Evolutionary conservation across 2,329 filamentous ascomycete genomes (phyloP), one percentile per base, ranked within the genome.

Genomic region (Fusarium begoniae): DNA sequence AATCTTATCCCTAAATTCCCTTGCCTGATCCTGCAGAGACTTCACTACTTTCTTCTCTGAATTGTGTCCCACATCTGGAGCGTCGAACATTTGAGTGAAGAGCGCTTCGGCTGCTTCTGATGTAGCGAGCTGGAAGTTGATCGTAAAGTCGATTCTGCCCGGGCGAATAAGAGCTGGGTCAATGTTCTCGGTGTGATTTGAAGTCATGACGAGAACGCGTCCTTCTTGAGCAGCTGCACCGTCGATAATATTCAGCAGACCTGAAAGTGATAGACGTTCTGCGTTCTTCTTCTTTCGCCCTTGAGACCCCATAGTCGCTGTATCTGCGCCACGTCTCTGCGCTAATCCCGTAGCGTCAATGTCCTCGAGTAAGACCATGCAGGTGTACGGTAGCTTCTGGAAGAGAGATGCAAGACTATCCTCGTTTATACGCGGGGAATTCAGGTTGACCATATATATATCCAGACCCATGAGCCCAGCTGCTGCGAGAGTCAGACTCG

Each of bases 161-260:
- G 68, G 68, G 0, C 68, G 59, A 3, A 65, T 22, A 10, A 69
- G 53, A 37, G 66, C 66, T 3, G 63, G 43, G 6, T 69, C 66
- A 20, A 69, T 56, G 5, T 64, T 60, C 38, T 73, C 62, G 3
- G 62, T 57, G 14, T 75, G 87, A 73, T 93, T 93, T 4, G 91
- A 92, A 0, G 91, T 93, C 91, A 93, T 93, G 76, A 93, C 88
- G 4, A 93, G 84, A 4, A 93, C 88, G 13, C 90, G 85, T 3
- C 91, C 91, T 82, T 93, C 91, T 67, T 89, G 89, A 1, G 89
- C 89, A 2, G 90, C 90, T 0, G 92, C 90, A 5, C 91, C 90
- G 69, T 92, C 91, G 69, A 93, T 89, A 37, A 90, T 87, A 68
- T 93, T 93, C 11, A 93, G 84, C 2, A 93, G 83, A 1, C 89